Evolutionary conservation across 306 rosid species (phyloP).

Genomic region (Clitoria ternatea): DNA sequence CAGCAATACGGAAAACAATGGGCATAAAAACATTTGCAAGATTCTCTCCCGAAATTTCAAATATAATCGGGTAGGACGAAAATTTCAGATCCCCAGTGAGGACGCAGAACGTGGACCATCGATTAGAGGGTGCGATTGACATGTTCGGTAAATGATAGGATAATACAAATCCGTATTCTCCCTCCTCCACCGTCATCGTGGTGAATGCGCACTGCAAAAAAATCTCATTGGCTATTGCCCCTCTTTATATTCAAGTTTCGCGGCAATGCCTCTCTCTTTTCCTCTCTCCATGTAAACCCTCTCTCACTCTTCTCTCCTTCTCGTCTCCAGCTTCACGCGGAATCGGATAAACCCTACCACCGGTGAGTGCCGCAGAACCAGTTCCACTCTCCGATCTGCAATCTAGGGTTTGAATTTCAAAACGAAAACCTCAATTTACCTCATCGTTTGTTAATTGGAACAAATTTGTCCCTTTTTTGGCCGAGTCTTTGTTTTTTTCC

Average conservation of each 20-base stretch:
- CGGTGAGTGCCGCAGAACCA: constrained; percentile 24
- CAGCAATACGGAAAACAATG: not conserved
- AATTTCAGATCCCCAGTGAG: not conserved
- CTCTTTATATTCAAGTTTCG: constrained; percentile 71
- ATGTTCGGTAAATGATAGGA: constrained; percentile 20
- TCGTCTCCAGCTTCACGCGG: not conserved
- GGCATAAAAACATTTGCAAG: not conserved
- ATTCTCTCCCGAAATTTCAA: constrained; percentile 40
- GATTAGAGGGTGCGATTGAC: not conserved
- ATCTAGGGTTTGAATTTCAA: constrained; percentile 44
- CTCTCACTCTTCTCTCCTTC: constrained; percentile 6
- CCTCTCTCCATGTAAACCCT: constrained; percentile 27
- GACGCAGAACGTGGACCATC: not conserved
- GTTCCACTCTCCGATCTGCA: constrained; percentile 41
- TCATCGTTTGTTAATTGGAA: constrained; percentile 2
- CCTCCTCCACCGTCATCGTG: constrained; percentile 35
- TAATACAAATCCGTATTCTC: constrained; percentile 31
- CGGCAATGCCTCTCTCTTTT: constrained; percentile 52
- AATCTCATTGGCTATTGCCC: constrained; percentile 26
- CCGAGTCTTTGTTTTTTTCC: not conserved
- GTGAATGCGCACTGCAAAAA: constrained; percentile 9
- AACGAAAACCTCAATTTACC: not conserved
- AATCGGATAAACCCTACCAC: constrained; percentile 36
- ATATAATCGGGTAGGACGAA: constrained; percentile 32
- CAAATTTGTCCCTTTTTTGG: not conserved